phyloP scores from a whole-genome alignment of 2,329 filamentous ascomycete genomes.

The Exophiala mesophila region DNA sequence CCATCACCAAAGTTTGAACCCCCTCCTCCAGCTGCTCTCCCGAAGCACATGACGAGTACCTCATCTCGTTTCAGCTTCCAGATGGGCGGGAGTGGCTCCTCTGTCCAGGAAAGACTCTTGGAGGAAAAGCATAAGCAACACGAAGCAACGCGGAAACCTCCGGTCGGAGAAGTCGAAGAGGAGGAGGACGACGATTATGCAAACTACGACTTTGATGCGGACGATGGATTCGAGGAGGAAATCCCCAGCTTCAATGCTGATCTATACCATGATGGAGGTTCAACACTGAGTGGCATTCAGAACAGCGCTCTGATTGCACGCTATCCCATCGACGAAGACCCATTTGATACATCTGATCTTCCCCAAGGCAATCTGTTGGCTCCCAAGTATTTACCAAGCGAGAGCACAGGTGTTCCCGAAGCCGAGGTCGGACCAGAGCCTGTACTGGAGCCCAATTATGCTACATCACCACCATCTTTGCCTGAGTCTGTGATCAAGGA shows the following conservation, averaged over 20 bases:
- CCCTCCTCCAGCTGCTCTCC: constrained; percentile 31
- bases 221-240: constrained; percentile 42
- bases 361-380: constrained; percentile 9
- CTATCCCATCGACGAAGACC: constrained; percentile 22
- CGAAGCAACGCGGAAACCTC: constrained; percentile 40
- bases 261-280: constrained; percentile 38
- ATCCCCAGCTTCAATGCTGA: constrained; percentile 47
- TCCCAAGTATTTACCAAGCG: constrained; percentile 16
- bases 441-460: background rate
- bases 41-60: constrained; percentile 50
- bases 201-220: constrained; percentile 40
- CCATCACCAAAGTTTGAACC: constrained; percentile 23
- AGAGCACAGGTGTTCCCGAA: constrained; percentile 28
- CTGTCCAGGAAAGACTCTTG: constrained; percentile 56
- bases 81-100: constrained; percentile 53
- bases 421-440: background rate
- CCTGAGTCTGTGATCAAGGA: constrained; percentile 18
- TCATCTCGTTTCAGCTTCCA: constrained; percentile 64
- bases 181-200: constrained; percentile 35
- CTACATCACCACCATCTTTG: background rate
- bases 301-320: constrained; percentile 14
- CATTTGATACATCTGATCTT: constrained; percentile 27
- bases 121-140: constrained; percentile 59
- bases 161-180: constrained; percentile 28
- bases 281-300: constrained; percentile 19